Percentiles rank a stretch among this genome's conserved stretches.
Conservation (phyloP, 192 early-diverging fungal genomes). For the Backusella parvicylindrica region DNA sequence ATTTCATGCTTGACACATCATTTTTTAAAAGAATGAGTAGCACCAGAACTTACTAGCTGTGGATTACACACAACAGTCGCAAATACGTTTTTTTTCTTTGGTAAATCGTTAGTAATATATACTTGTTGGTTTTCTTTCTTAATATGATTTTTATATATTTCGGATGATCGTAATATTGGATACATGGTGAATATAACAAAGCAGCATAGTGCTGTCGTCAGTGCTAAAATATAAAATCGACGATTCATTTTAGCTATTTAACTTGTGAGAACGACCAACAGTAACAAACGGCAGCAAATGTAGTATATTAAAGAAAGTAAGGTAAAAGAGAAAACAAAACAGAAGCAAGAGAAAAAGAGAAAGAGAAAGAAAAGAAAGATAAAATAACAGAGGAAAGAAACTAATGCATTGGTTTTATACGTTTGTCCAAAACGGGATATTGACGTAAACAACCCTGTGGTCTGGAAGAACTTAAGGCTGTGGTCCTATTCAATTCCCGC, state of each 20-base stretch:
- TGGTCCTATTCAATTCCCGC: neutral
- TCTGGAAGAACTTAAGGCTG: neutral
- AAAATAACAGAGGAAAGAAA: neutral
- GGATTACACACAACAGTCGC: neutral
- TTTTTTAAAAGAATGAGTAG: neutral
- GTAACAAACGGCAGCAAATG: neutral
- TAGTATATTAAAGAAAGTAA: neutral
- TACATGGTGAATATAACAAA: neutral
- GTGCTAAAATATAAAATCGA: neutral
- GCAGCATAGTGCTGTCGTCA: neutral
- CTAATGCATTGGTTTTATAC: neutral
- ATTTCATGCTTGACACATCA: conserved; percentile 1
- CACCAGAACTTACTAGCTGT: neutral
- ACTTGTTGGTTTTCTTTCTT: neutral
- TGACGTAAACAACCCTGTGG: neutral
- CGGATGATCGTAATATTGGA: neutral
- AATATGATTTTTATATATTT: neutral
- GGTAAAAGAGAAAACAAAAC: neutral
- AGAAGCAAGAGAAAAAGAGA: neutral
- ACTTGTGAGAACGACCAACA: neutral
- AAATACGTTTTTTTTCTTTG: neutral
- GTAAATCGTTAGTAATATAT: neutral
- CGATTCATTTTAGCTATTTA: neutral
- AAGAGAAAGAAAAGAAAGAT: neutral
- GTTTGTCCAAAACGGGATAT: neutral